Base-by-base conservation (phyloP, 768 basidiomycete species). In the Podaxis carcinomalis region DNA sequence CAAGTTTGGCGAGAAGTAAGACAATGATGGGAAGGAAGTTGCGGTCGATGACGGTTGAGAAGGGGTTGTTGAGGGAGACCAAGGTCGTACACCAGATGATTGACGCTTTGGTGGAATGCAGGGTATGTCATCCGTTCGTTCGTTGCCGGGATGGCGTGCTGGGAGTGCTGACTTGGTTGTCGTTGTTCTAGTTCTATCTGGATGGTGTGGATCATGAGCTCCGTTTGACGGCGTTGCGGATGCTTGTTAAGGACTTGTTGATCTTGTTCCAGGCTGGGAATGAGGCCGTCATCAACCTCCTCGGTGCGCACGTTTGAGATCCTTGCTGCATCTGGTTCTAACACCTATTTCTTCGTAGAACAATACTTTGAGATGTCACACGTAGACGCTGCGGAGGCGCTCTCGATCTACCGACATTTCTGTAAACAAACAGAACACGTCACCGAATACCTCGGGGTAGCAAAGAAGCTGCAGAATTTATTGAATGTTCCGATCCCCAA, bases 291-390 rank as follows among this genome's bases (percentile, higher is more conserved):
- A 87, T 89, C 68, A 91, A 90, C 66, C 85, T 90, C 37, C 77
- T 91, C 49, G 95, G 87, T 83, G 74, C 75, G 73, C 75, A 71
- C 9, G 25, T 70, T 73, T 25, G 19, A 14, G 49, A 23, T 23
- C 27, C 19, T 52, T 39, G 51, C 36, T 25, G 36, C 10, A 5
- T 10, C 10, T 61, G n/a, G 44, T 60, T 42, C 50, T 73, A 70
- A 32, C 63, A 68, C 75, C 57, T 68, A 65, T 49, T 64, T 75
- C 56, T 23, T 35, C n/a, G 73, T 63, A 87, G 97, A 98, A 69
- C 90, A 96, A 74, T 99, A 97, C 74, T 98, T 98, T 68, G 95
- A 97, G 71, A 98, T 98, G 97, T 93, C 94, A 0, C 90, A 91
- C 64, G 74, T 87, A n/a, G 96, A 98, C 69, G 97, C 96, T 0